Conservation (phyloP, 208 protist genomes). For the Novymonas esmeraldas region DNA sequence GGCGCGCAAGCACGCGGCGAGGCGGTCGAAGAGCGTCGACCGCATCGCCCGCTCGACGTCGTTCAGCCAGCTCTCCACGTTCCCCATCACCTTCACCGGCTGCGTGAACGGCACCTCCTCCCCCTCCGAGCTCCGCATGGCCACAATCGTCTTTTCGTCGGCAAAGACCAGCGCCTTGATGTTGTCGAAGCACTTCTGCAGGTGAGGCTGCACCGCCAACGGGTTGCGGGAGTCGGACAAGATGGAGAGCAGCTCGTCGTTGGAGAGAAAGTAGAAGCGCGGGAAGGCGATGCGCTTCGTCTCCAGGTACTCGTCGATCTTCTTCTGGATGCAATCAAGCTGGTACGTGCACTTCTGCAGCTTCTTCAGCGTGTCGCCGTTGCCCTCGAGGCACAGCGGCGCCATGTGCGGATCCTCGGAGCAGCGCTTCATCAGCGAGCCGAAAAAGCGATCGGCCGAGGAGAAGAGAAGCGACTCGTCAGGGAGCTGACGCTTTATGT, state of each 20-base stretch:
- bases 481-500: slow-evolving; percentile 95
- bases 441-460: slow-evolving; percentile 90
- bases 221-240: slow-evolving; percentile 96
- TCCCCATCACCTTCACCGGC: slow-evolving; percentile 84
- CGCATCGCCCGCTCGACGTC: slow-evolving; percentile 93
- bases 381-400: slow-evolving; percentile 67
- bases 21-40: slow-evolving; percentile 68
- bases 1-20: slow-evolving; percentile 51
- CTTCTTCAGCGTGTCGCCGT: slow-evolving; percentile 77
- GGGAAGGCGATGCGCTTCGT: slow-evolving; percentile 96
- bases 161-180: slow-evolving; percentile 89
- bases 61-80: slow-evolving; percentile 95
- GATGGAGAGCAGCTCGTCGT: slow-evolving; percentile 98
- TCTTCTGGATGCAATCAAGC: slow-evolving; percentile 95
- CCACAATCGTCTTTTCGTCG: slow-evolving; percentile 77
- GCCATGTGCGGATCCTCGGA: slow-evolving; percentile 83
- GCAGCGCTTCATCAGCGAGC: slow-evolving; percentile 83
- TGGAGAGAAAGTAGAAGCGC: slow-evolving; percentile 97
- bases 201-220: slow-evolving; percentile 93
- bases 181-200: slow-evolving; percentile 96
- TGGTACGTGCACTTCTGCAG: slow-evolving; percentile 85
- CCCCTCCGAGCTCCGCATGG: slow-evolving; percentile 90
- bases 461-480: slow-evolving; percentile 90
- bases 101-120: slow-evolving; percentile 90
- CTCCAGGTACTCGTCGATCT: slow-evolving; percentile 95